A percentile compares a stretch with the other conserved stretches of the same genome.
Evolutionary conservation across 2,329 filamentous ascomycete genomes (phyloP).

Genomic region (Colletotrichum australisinense): DNA sequence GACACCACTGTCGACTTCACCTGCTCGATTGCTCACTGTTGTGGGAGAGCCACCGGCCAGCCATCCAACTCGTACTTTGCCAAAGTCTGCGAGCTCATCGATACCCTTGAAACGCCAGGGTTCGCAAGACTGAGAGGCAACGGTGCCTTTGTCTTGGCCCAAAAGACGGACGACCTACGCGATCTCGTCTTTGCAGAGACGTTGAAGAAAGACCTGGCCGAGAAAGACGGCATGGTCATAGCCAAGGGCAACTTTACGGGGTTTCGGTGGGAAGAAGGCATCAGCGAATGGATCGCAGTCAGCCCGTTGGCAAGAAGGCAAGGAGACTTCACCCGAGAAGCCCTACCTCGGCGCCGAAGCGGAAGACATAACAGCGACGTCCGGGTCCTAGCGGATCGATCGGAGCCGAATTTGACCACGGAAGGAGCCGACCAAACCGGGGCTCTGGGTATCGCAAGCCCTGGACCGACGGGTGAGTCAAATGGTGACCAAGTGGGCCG

Average conservation of each 20-base stretch:
- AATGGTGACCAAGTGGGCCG: neutral
- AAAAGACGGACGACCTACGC: slow-evolving; percentile 62
- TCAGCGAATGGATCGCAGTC: slow-evolving; percentile 52
- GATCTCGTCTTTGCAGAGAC: slow-evolving; percentile 66
- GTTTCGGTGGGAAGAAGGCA: slow-evolving; percentile 54
- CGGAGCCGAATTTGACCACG: neutral
- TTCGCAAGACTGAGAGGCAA: slow-evolving; percentile 55
- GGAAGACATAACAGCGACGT: neutral
- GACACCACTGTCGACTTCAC: slow-evolving; percentile 51
- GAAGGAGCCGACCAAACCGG: neutral
- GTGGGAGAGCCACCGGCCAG: slow-evolving; percentile 54
- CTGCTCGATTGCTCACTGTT: slow-evolving; percentile 59
- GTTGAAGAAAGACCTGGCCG: neutral
- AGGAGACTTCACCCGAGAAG: neutral
- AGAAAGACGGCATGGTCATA: neutral
- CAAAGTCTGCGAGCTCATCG: slow-evolving; percentile 54
- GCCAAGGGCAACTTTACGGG: slow-evolving; percentile 44
- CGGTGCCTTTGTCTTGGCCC: slow-evolving; percentile 62
- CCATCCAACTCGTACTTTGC: slow-evolving; percentile 51
- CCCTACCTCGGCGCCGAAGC: neutral
- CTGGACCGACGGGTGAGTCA: neutral
- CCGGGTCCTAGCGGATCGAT: neutral
- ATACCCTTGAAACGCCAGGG: slow-evolving; percentile 45
- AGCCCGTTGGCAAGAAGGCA: slow-evolving; percentile 18
- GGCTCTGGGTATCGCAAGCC: neutral